These are phyloP conservation scores for Pythium phragmitis DNA, from an alignment of 352 stramenopile genomes.

Conservation along the genomic window DNA sequence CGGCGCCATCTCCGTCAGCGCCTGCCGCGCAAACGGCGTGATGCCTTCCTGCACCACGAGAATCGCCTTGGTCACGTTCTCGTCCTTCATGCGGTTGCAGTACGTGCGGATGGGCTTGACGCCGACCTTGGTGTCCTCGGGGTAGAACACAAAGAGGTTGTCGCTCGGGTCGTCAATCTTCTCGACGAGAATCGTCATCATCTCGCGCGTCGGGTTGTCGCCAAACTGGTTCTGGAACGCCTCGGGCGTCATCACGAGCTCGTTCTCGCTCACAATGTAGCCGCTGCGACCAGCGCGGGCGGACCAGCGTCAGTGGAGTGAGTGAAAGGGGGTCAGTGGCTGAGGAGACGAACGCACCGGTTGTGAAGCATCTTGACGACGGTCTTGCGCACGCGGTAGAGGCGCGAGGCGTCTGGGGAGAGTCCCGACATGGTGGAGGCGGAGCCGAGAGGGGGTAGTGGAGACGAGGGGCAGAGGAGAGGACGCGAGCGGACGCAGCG, in stretches of 20 bases:
- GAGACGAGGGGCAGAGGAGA: not conserved
- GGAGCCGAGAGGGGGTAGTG: not conserved
- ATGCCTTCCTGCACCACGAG: slow-evolving; percentile 96
- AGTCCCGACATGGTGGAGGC: slow-evolving; percentile 60
- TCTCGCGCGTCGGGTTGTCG: slow-evolving; percentile 93
- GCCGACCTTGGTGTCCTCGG: slow-evolving; percentile 98
- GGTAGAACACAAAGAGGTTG: slow-evolving; percentile 99
- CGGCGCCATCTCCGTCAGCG: slow-evolving; percentile 93
- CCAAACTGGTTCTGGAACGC: slow-evolving; percentile 91
- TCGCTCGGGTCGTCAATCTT: slow-evolving; percentile 92
- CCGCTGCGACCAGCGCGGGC: slow-evolving; percentile 50
- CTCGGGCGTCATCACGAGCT: slow-evolving; percentile 95
- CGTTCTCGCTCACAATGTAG: slow-evolving; percentile 98
- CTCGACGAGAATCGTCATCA: slow-evolving; percentile 95
- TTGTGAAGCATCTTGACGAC: slow-evolving; percentile 95
- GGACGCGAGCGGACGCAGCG: not conserved
- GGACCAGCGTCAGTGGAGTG: no score
- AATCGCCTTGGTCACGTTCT: slow-evolving; percentile 97
- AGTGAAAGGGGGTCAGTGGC: no score
- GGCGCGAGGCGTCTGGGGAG: slow-evolving; percentile 77
- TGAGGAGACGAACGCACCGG: slow-evolving; percentile 48
- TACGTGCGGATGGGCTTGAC: slow-evolving; percentile 96
- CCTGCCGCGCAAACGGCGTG: slow-evolving; percentile 97
- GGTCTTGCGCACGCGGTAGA: slow-evolving; percentile 95
- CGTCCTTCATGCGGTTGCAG: slow-evolving; percentile 97